Evolutionary conservation across 305 asterid genomes (phyloP), one percentile per base, ranked within the genome.

Genomic region (Fraxinus velutina): DNA sequence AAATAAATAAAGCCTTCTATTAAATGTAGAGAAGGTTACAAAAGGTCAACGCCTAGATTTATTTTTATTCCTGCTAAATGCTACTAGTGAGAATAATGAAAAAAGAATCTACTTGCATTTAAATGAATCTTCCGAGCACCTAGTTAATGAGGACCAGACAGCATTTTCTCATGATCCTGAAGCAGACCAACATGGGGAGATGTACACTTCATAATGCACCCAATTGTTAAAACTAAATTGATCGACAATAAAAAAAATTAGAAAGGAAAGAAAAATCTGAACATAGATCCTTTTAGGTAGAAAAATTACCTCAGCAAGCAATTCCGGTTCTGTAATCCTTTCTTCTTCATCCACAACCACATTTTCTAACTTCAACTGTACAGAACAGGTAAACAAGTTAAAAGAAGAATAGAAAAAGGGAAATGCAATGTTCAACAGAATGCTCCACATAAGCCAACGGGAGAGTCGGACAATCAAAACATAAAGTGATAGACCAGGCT

Each of bases 351-450:
- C 97, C 80, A 90, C 89, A 82, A 84, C 88, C 77, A 88, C 75
- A 13, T 94, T 97, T 89, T 91, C 94, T 86, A 94, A 87, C 89
- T 89, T 92, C 86, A 92, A 37, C 99, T 95, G 79, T 80, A 85
- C 70, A 74, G 24, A 81, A 73, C 72, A 44, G 81, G 32, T 52
- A 81, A 78, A 37, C 52, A 19, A 77, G 75, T 71, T 76, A 17
- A 47, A 47, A 17, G 24, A 17, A 33, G 62, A 68, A 77, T 82
- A 74, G 30, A 6, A 57, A 52, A 21, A 47, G 50, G 37, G 24
- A 44, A 0, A 24, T 66, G 3, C 6, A 44, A 5, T 4, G 6
- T 76, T 29, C 70, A 13, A 30, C 44, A 76, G 29, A 13, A 8
- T 27, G 79, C 74, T 68, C 78, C 34, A 75, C 29, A 27, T 33